Evolutionary conservation across 2,329 filamentous ascomycete species (phyloP).

Genomic region (Clarireedia hainanense): DNA sequence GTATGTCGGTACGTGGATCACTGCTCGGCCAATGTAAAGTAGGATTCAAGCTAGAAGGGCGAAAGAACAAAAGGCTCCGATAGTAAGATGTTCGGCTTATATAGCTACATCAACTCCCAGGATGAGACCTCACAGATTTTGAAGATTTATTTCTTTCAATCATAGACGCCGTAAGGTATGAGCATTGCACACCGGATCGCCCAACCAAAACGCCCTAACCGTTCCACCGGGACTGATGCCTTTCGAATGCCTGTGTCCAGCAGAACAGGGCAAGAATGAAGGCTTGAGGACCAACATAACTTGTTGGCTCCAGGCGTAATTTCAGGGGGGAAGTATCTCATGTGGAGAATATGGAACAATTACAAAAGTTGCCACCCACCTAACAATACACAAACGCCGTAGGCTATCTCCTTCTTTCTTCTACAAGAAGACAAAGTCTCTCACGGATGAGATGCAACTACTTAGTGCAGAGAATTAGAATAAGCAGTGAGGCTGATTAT

Average conservation of each 20-base stretch:
- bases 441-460: neutral
- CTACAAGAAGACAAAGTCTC: neutral
- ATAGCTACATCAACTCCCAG: neutral
- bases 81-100: neutral
- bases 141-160: neutral
- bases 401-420: neutral
- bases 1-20: neutral
- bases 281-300: neutral
- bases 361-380: neutral
- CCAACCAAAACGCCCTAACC: neutral
- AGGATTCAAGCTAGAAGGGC: neutral
- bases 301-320: neutral
- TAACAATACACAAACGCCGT: too few species aligned
- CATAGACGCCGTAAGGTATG: neutral
- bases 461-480: neutral
- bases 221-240: neutral
- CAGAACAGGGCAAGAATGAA: neutral
- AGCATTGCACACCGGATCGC: neutral
- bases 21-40: neutral
- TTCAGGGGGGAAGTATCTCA: neutral
- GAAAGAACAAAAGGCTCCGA: neutral
- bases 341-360: neutral
- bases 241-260: neutral
- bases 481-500: conserved; percentile 1
- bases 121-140: too few species aligned